A percentile compares a stretch with the other conserved stretches of the same genome.
These are phyloP conservation scores for Lachnellula willkommii DNA, from an alignment of 2,329 filamentous ascomycete genomes.

Conservation along the genomic window DNA sequence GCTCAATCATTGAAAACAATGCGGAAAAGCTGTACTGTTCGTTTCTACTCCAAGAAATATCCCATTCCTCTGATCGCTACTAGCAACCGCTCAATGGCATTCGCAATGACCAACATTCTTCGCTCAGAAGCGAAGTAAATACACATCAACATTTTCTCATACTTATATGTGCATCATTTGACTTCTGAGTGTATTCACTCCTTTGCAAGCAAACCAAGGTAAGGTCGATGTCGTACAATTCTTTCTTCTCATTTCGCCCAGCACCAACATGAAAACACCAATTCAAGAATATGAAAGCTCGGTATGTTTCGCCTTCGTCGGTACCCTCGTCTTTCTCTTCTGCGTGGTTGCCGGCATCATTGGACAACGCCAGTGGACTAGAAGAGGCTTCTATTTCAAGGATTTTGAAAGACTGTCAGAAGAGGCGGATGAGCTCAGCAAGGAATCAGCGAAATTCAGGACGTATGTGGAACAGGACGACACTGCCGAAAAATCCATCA, in stretches of 20 bases:
- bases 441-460: constrained; percentile 10
- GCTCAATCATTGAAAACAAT: no score
- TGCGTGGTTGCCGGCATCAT: constrained; percentile 1
- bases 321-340: constrained; percentile 4
- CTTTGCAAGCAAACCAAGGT: background rate
- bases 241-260: background rate
- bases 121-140: background rate
- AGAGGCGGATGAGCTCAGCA: constrained; percentile 10
- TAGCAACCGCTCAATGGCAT: background rate
- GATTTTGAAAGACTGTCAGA: constrained; percentile 12
- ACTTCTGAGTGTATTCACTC: no score
- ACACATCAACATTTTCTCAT: background rate
- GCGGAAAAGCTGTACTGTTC: no score
- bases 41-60: background rate
- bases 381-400: constrained; percentile 10
- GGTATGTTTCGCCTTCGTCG: constrained; percentile 11
- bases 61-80: background rate
- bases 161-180: background rate
- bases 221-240: background rate
- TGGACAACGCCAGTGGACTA: constrained; percentile 3
- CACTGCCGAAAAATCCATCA: constrained; percentile 5
- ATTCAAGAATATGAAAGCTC: constrained; percentile 5
- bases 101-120: background rate
- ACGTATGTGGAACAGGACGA: constrained; percentile 10
- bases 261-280: background rate